Evolutionary conservation across 2,329 filamentous ascomycete genomes (phyloP).

Genomic region (Zymoseptoria brevis): DNA sequence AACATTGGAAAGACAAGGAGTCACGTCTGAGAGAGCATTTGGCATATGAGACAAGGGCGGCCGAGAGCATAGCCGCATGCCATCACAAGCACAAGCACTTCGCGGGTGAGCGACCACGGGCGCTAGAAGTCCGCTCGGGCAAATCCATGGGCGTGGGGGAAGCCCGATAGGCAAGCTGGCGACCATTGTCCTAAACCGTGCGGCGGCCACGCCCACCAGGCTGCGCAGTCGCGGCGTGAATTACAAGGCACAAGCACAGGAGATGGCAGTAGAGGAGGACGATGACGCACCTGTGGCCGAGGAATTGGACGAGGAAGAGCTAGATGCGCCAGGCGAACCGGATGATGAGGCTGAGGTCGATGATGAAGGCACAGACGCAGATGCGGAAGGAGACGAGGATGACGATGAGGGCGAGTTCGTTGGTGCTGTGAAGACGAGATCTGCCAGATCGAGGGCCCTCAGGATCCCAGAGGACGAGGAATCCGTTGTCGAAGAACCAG

Average conservation of each 20-base stretch:
- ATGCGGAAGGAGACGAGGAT: slow-evolving; percentile 46
- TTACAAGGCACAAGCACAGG: slow-evolving; percentile 18
- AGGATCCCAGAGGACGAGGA: slow-evolving; percentile 30
- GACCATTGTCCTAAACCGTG: slow-evolving; percentile 26
- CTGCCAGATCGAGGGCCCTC: slow-evolving; percentile 25
- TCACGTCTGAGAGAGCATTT: slow-evolving; percentile 14
- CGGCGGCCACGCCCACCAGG: slow-evolving; percentile 26
- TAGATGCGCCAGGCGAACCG: slow-evolving; percentile 24
- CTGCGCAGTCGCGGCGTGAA: slow-evolving; percentile 29
- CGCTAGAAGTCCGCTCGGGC: background rate
- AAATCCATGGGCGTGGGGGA: slow-evolving; percentile 15
- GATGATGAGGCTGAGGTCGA: slow-evolving; percentile 28
- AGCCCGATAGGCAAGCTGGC: slow-evolving; percentile 24
- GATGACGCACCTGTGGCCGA: slow-evolving; percentile 23
- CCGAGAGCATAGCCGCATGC: background rate
- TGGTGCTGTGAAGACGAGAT: slow-evolving; percentile 31
- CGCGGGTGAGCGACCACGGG: background rate
- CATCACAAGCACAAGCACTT: background rate
- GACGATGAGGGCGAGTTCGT: slow-evolving; percentile 41
- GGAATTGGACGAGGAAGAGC: slow-evolving; percentile 19
- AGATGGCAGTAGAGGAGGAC: slow-evolving; percentile 19
- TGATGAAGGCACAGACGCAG: slow-evolving; percentile 34
- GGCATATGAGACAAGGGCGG: slow-evolving; percentile 3
- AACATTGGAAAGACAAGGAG: slow-evolving; percentile 3
- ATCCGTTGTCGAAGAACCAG: slow-evolving; percentile 33